Evolutionary conservation across 2,329 filamentous ascomycete genomes (phyloP).

Genomic region (Coleophoma eucalyptorum): DNA sequence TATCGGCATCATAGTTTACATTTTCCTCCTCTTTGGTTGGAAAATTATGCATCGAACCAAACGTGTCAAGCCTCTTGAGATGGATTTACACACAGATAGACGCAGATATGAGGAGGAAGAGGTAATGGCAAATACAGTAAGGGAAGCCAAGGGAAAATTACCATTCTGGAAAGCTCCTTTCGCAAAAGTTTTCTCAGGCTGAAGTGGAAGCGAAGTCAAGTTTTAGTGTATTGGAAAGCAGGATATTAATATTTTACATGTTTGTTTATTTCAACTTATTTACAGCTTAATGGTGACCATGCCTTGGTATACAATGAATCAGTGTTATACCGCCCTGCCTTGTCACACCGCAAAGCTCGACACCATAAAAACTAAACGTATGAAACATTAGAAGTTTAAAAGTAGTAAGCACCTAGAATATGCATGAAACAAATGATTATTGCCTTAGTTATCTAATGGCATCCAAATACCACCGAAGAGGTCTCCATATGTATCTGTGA

Average conservation of each 20-base stretch:
- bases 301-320: neutral
- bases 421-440: neutral
- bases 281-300: neutral
- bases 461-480: neutral
- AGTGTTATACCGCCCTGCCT: neutral
- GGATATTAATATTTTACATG: too few species aligned
- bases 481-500: neutral
- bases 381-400: neutral
- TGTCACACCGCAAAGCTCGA: neutral
- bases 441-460: neutral
- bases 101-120: neutral
- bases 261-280: neutral
- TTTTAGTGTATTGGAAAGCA: neutral
- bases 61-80: neutral
- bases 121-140: neutral
- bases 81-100: slow-evolving; percentile 1
- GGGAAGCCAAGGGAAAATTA: neutral
- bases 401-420: neutral
- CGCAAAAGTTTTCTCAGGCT: neutral
- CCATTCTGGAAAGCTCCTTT: neutral
- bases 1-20: slow-evolving; percentile 57
- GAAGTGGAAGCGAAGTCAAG: neutral
- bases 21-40: slow-evolving; percentile 46
- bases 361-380: neutral
- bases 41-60: neutral